Evolutionary conservation across 139 green algal genomes (phyloP).

Genomic region (Auxenochlorella pyrenoidosa): DNA sequence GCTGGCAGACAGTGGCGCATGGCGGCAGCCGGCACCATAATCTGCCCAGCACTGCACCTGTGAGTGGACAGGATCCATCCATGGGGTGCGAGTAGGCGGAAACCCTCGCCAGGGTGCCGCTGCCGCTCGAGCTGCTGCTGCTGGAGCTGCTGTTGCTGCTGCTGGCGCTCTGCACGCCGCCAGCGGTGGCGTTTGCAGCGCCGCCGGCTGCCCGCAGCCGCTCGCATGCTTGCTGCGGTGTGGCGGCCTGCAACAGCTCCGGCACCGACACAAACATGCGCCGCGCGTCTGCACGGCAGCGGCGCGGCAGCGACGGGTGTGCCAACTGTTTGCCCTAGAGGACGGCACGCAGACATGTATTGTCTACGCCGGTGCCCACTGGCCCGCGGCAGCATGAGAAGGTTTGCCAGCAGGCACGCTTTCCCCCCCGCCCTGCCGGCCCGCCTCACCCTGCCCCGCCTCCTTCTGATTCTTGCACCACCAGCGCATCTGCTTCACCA

Average conservation of each 20-base stretch:
- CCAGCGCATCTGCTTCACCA: constrained; percentile 16
- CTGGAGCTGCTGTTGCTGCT: background rate
- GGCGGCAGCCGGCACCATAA: background rate
- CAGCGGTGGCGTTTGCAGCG: background rate
- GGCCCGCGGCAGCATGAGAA: no score
- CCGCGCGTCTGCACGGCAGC: background rate
- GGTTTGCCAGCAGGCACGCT: background rate
- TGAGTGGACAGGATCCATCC: background rate
- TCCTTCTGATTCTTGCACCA: background rate
- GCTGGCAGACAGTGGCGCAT: background rate
- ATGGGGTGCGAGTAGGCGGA: background rate
- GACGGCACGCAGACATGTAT: no score
- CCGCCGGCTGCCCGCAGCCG: background rate
- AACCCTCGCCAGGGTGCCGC: no score
- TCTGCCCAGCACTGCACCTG: background rate
- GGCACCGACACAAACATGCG: constrained; percentile 1
- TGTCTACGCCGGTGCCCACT: no score
- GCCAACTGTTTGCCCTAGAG: no score
- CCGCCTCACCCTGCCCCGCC: background rate
- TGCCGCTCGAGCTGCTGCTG: constrained; percentile 5
- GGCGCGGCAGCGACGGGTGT: no score
- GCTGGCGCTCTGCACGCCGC: background rate
- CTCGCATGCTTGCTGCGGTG: background rate
- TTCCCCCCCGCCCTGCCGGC: background rate
- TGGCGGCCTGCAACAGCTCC: background rate